Evolutionary conservation across 2,329 filamentous ascomycete species (phyloP).

Genomic region (Aureobasidium leucospermi): DNA sequence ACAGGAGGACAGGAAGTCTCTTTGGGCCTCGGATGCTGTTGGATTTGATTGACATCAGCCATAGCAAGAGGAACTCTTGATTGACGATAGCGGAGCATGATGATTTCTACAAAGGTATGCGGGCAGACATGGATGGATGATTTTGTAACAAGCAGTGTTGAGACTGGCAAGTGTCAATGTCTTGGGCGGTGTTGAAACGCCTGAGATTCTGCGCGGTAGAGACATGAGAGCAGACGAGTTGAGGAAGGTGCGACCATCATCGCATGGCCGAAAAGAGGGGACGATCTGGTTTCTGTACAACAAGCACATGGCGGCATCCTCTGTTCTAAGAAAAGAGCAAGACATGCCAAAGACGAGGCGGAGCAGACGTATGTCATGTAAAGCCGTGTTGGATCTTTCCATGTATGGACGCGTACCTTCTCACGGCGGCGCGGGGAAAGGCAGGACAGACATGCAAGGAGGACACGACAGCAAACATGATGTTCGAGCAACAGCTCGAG

Average conservation of each 20-base stretch:
- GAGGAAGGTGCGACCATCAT: neutral
- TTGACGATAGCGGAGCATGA: conserved; percentile 25
- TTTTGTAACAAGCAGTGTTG: conserved; percentile 1
- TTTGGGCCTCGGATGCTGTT: conserved; percentile 19
- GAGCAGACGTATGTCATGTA: neutral
- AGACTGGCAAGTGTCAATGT: conserved; percentile 5
- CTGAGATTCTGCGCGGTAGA: neutral
- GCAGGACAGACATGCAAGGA: neutral
- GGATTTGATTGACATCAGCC: conserved; percentile 23
- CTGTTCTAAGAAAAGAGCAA: conserved; percentile 3
- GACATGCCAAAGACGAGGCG: neutral
- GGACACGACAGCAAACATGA: neutral
- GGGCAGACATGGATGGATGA: neutral
- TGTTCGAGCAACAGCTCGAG: neutral
- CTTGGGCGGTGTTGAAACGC: neutral
- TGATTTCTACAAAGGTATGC: neutral
- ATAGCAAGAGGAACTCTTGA: conserved; percentile 24
- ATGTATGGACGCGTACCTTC: neutral
- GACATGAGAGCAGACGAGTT: neutral
- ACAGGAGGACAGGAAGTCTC: conserved; percentile 1
- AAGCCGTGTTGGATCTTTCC: neutral
- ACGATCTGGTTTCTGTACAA: neutral
- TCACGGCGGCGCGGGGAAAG: neutral
- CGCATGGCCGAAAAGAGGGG: neutral
- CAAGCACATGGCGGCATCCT: neutral